Conservation (phyloP, 371 early-diverging fungal species). For the Mucor racemosus region DNA sequence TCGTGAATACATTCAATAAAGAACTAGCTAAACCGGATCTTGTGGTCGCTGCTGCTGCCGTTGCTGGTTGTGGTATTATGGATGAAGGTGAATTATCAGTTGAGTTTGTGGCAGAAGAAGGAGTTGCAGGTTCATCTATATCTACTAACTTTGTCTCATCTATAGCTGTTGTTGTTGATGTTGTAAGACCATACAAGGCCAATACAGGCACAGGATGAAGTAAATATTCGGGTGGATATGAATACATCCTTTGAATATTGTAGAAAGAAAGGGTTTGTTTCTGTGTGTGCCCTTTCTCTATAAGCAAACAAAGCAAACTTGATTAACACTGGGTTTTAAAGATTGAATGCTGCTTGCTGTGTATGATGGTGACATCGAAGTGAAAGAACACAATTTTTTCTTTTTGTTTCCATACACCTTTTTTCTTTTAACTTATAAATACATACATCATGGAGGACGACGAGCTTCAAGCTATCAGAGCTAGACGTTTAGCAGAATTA, state of each 20-base stretch:
- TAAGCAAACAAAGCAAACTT: background rate
- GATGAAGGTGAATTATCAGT: background rate
- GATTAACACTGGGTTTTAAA: background rate
- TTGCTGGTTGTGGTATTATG: slow-evolving; percentile 4
- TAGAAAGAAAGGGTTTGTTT: background rate
- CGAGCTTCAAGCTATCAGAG: slow-evolving; percentile 85
- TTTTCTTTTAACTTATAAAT: background rate
- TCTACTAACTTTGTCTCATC: slow-evolving; percentile 29
- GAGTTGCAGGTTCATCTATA: slow-evolving; percentile 17
- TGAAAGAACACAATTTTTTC: background rate
- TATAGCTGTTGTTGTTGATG: slow-evolving; percentile 16
- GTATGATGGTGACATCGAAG: background rate
- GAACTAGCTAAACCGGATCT: slow-evolving; percentile 7
- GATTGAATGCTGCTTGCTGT: background rate
- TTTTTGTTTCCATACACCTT: background rate
- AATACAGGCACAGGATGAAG: slow-evolving; percentile 77
- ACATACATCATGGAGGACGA: slow-evolving; percentile 73
- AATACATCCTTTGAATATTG: slow-evolving; percentile 11
- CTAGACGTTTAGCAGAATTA: slow-evolving; percentile 75
- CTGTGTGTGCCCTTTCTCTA: background rate
- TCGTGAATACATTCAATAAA: slow-evolving; percentile 30
- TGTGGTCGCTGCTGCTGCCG: slow-evolving; percentile 14
- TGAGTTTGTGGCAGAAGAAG: background rate
- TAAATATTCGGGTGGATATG: slow-evolving; percentile 71
- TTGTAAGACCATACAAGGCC: slow-evolving; percentile 63